Evolutionary conservation across 2,329 filamentous ascomycete species (phyloP), one percentile per base, ranked within the genome.

Genomic region (Fusarium guadeloupense): DNA sequence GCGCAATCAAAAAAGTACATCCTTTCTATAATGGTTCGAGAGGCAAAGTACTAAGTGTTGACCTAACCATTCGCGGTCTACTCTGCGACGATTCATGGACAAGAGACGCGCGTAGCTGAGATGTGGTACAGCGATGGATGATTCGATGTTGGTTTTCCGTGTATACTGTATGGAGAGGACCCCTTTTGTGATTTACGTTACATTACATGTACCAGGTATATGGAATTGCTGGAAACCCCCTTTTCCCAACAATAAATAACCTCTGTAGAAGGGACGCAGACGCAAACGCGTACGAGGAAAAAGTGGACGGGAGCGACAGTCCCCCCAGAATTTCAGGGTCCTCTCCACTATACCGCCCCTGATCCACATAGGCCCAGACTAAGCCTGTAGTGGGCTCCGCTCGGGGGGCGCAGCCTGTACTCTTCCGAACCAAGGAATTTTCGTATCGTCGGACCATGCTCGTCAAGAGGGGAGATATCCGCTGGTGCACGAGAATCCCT

Each of bases 371-470:
- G 28, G 28, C n/a, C n/a, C n/a, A 26, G 25, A 3, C 8, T 10
- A 9, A 25, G 28, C 28, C 3, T 2, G 17, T 20, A 35, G 17
- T n/a, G 34, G n/a, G 34, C 34, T 35, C 34, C 34, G 34, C 34
- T 35, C 34, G 19, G 20, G 45, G 21, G 51, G 50, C 54, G 41
- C 23, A 48, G 39, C 31, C 30, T 49, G 43, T 57, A 12, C 38
- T 39, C 45, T 54, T 54, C 52, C 48, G 52, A 54, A 28, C 41
- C 25, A 34, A 57, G 54, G 38, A 44, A 58, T 58, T 58, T 58
- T 58, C 53, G 53, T 55, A 56, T 58, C 53, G 50, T 31, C 28
- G 28, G 28, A 31, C 28, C 28, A 31, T 31, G 13, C 28, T 31
- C 28, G 7, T 31, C 13, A 31, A 12, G 12, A 14, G 28, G 28